Base-by-base conservation (phyloP, 2,329 filamentous ascomycete species). In the Colletotrichum sp. region DNA sequence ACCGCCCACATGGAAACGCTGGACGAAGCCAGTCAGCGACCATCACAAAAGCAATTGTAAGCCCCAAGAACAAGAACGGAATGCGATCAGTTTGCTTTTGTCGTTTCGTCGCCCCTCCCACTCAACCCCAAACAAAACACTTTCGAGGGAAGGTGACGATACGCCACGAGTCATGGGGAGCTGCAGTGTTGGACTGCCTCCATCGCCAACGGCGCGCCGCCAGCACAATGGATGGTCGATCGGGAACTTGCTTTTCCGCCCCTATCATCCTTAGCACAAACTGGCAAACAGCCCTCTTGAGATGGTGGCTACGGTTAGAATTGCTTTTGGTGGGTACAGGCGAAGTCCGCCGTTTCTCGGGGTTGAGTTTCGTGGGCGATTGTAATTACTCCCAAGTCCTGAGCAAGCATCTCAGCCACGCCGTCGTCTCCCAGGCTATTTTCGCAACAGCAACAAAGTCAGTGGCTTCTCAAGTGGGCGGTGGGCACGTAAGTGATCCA, bases 361-460 rank as follows among this genome's bases (percentile, higher is more conserved):
- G 39, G 25, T 34, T 34, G 59, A 61, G 27, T 32, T 22, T 27
- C 16, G 65, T 16, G 44, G 22, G 19, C 65, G 30, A 22, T 34
- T 22, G 60, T 36, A 71, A 65, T 64, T 55, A 57, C 60, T 52
- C 28, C 68, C 16, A 36, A 55, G 44, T 34, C 60, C 60, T 65
- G 28, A 65, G 67, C 44, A 57, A 73, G 39, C 69, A 73, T 72
- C 73, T 73, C 64, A 75, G 73, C 70, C 73, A 73, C 73, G 48
- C 61, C 63, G 34, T 57, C 32, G 25, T 32, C 28, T 28, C 16
- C 57, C 34, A 68, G 32, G 32, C 57, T 67, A 60, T 59, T 44
- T 36, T 57, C n/a, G 34, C 69, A 68, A 30, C 61, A 22, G 36
- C 28, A 27, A 34, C 19, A 61, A 67, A 27, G 60, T 64, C 59